A percentile compares a stretch with the other conserved stretches of the same genome.
These are phyloP conservation scores for Trypanosoma cruzi DNA, from an alignment of 208 protist genomes.

Conservation along the genomic window DNA sequence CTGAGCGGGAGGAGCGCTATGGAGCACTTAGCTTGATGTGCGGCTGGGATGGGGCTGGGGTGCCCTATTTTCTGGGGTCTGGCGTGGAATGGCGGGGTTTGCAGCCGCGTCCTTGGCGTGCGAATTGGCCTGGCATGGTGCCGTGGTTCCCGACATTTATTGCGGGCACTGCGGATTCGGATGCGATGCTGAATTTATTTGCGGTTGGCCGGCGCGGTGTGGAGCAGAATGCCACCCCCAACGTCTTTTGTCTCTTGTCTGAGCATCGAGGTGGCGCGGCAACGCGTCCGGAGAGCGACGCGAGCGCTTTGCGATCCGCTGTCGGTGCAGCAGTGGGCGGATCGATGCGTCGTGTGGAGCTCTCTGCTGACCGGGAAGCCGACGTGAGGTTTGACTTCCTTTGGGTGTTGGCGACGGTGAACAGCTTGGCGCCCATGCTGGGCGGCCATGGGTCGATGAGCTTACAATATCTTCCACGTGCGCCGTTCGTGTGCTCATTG, in stretches of 20 bases:
- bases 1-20: conserved; percentile 67
- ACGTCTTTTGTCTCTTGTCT: conserved; percentile 67
- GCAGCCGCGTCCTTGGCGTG: conserved; percentile 1
- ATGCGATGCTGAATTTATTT: conserved; percentile 60
- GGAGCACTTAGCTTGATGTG: conserved; percentile 57
- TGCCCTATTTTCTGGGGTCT: background rate
- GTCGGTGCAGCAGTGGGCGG: background rate
- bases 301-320: background rate
- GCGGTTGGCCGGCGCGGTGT: conserved; percentile 75
- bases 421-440: background rate
- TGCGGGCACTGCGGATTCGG: conserved; percentile 47
- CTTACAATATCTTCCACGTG: conserved; percentile 52
- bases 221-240: conserved; percentile 43
- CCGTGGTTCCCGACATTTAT: conserved; percentile 86
- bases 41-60: conserved; percentile 21
- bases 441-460: background rate
- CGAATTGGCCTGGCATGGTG: conserved; percentile 78
- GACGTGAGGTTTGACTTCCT: conserved; percentile 90
- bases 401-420: conserved; percentile 77
- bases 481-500: conserved; percentile 78
- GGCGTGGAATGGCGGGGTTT: conserved; percentile 23
- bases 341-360: background rate
- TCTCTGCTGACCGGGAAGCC: background rate
- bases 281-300: background rate
- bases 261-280: background rate